Percentiles rank a stretch among this genome's conserved stretches.
Conservation (phyloP, 768 basidiomycete species). For the Macrolepiota albuminosa region DNA sequence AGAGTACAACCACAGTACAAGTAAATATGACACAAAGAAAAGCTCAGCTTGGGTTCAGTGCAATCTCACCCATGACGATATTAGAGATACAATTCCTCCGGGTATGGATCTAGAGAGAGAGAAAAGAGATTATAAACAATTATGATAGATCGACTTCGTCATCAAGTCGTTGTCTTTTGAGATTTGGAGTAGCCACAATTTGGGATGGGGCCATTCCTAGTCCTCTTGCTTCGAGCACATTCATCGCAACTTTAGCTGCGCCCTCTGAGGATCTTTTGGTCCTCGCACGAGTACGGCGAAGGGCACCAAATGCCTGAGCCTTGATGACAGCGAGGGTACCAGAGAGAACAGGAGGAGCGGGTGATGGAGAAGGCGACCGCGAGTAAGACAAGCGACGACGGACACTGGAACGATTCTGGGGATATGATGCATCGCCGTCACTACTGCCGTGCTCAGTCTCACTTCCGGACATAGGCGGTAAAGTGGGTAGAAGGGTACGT, state of each 20-base stretch:
- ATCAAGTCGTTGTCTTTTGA: conserved; percentile 28
- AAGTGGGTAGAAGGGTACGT: conserved; percentile 39
- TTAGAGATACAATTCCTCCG: conserved; percentile 23
- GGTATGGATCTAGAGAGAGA: conserved; percentile 11
- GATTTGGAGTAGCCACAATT: conserved; percentile 6
- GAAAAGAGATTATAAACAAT: conserved; percentile 3
- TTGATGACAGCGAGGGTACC: conserved; percentile 88
- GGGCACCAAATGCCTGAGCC: conserved; percentile 83
- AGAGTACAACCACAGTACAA: conserved; percentile 15
- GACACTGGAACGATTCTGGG: conserved; percentile 39
- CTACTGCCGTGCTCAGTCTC: conserved; percentile 52
- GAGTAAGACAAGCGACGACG: conserved; percentile 42
- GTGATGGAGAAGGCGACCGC: conserved; percentile 48
- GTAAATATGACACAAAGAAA: conserved; percentile 16
- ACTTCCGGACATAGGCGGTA: conserved; percentile 45
- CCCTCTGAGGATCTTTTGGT: conserved; percentile 69
- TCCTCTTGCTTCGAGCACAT: conserved; percentile 79
- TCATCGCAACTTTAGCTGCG: conserved; percentile 69
- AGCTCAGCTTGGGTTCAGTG: conserved; percentile 14
- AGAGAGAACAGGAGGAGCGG: conserved; percentile 47
- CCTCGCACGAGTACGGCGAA: conserved; percentile 72
- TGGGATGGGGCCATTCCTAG: conserved; percentile 36
- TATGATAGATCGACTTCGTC: conserved; percentile 38
- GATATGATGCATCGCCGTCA: conserved; percentile 47
- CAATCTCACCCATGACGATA: conserved; percentile 13